phyloP scores from a whole-genome alignment of 2,329 filamentous ascomycete species.

The Fusarium dimerum region DNA sequence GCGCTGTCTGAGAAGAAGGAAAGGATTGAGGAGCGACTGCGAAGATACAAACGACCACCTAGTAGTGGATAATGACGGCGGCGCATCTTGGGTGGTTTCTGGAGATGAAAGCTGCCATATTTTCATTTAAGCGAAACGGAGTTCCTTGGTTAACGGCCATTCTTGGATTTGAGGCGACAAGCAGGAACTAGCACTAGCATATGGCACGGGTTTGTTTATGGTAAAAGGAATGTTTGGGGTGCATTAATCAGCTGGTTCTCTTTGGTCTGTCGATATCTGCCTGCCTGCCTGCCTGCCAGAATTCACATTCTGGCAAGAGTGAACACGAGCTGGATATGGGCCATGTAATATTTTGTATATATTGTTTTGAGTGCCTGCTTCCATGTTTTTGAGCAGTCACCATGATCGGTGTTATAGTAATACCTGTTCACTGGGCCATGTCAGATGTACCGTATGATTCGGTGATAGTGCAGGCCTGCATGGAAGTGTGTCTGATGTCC shows the following conservation, averaged over 20 bases:
- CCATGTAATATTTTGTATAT: slow-evolving; percentile 23
- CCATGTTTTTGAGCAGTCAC: no score
- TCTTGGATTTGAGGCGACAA: not conserved
- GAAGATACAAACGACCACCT: not conserved
- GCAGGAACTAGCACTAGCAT: not conserved
- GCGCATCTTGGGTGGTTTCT: slow-evolving; percentile 13
- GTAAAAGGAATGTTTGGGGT: slow-evolving; percentile 20
- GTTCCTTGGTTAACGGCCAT: slow-evolving; percentile 30
- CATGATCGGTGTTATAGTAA: no score
- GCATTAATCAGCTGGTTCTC: no score
- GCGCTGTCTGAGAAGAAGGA: slow-evolving; percentile 22
- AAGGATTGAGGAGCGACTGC: slow-evolving; percentile 4
- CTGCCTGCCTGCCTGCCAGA: not conserved
- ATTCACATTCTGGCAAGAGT: slow-evolving; percentile 1
- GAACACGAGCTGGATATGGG: slow-evolving; percentile 10
- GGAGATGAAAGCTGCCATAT: slow-evolving; percentile 35
- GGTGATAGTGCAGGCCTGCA: no score
- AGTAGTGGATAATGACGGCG: slow-evolving; percentile 15
- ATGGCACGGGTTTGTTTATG: not conserved
- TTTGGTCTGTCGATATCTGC: slow-evolving; percentile 4
- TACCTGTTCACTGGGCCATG: no score
- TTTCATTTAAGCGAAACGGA: slow-evolving; percentile 37
- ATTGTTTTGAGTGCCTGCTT: slow-evolving; percentile 24
- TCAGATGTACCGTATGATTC: no score
- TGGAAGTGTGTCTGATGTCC: not conserved